phyloP scores from a whole-genome alignment of 129 eudicot genomes.

The Flaveria sonorensis region DNA sequence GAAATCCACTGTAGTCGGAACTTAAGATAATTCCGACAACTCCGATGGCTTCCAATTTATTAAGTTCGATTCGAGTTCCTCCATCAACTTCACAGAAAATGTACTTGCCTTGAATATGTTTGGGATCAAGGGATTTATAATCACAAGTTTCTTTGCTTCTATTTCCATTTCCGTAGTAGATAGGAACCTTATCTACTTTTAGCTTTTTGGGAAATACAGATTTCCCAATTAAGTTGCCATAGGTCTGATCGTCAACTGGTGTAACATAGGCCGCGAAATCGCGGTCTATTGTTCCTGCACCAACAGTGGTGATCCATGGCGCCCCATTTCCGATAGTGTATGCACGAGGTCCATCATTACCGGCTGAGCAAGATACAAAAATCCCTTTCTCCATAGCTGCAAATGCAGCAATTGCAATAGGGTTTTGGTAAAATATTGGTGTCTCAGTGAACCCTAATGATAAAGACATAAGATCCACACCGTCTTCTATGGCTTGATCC shows the following conservation, averaged over 20 bases:
- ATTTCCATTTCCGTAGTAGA: conserved; percentile 48
- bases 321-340: conserved; percentile 49
- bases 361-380: conserved; percentile 52
- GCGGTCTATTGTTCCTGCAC: conserved; percentile 50
- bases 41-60: conserved; percentile 28
- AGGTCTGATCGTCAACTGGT: conserved; percentile 34
- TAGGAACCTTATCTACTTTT: conserved; percentile 39
- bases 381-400: conserved; percentile 57
- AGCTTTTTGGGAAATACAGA: conserved; percentile 42
- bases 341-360: conserved; percentile 46
- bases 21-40: conserved; percentile 41
- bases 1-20: conserved; percentile 30
- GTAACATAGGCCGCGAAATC: conserved; percentile 42
- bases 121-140: conserved; percentile 31
- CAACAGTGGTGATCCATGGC: conserved; percentile 55
- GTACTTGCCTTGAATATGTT: conserved; percentile 44
- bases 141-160: conserved; percentile 50
- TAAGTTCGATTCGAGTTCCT: not conserved
- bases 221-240: conserved; percentile 29
- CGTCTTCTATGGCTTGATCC: conserved; percentile 61
- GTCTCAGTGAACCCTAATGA: conserved; percentile 41
- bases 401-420: conserved; percentile 52
- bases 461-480: conserved; percentile 53
- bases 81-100: conserved; percentile 33
- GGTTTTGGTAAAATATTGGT: conserved; percentile 38